Evolutionary conservation across 495 filamentous ascomycete species (phyloP).

Genomic region (Physcia stellaris): DNA sequence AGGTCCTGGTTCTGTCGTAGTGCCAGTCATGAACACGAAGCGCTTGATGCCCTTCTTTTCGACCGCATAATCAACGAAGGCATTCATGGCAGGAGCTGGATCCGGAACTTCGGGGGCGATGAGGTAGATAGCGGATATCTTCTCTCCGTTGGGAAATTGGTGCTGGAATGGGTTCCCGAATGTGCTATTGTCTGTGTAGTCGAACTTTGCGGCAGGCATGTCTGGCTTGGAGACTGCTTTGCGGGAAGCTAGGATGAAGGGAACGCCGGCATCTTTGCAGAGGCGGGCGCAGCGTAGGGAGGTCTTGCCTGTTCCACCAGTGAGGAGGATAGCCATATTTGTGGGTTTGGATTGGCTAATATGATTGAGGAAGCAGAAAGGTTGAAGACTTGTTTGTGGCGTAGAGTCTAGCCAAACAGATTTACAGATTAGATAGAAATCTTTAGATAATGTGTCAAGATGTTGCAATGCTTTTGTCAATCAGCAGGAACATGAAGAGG

Average conservation of each 20-base stretch:
- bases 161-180: conserved; percentile 21
- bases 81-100: conserved; percentile 18
- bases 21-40: conserved; percentile 31
- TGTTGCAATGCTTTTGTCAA: no score
- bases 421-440: no score
- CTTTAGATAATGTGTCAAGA: no score
- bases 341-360: no score
- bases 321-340: conserved; percentile 26
- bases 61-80: conserved; percentile 20
- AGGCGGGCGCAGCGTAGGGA: conserved; percentile 27
- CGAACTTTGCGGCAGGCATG: conserved; percentile 25
- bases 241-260: conserved; percentile 28
- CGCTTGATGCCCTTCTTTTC: conserved; percentile 21
- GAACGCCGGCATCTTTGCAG: conserved; percentile 17
- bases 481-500: no score
- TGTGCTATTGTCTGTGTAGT: conserved; percentile 32
- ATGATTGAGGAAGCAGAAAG: no score
- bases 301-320: conserved; percentile 36
- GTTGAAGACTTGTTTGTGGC: no score
- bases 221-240: not conserved
- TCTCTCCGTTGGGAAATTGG: not conserved
- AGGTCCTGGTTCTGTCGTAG: conserved; percentile 1
- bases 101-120: conserved; percentile 20
- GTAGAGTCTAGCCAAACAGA: no score
- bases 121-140: conserved; percentile 27